Percentiles rank a stretch among this genome's conserved stretches.
Evolutionary conservation across 75 land plant species (phyloP).

Genomic region (Picea glauca): DNA sequence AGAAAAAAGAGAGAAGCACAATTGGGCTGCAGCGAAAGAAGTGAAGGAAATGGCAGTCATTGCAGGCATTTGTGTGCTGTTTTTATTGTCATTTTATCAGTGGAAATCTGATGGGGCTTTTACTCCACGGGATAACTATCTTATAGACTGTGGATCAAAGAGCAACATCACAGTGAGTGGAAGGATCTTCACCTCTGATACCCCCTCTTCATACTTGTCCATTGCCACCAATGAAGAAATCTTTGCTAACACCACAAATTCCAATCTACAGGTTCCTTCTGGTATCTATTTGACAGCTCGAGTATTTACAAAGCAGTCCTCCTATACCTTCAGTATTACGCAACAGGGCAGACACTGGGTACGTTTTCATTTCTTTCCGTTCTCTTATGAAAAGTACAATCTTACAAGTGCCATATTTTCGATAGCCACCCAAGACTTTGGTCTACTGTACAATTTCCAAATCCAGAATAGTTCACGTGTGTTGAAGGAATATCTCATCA

Average conservation of each 20-base stretch:
- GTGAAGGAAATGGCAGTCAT: no score
- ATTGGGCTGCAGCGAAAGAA: no score
- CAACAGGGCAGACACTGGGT: conserved; percentile 55
- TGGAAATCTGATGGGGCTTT: conserved; percentile 21
- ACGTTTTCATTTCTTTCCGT: conserved; percentile 61
- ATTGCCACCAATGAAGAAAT: background rate
- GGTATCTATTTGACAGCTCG: conserved; percentile 33
- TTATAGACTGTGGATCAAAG: conserved; percentile 50
- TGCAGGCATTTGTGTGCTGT: no score
- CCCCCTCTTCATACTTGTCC: conserved; percentile 13
- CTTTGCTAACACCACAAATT: background rate
- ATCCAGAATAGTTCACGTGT: background rate
- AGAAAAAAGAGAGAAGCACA: no score
- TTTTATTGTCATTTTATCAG: no score
- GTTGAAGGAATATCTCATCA: conserved; percentile 52
- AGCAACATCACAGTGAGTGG: conserved; percentile 35
- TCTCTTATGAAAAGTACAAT: conserved; percentile 17
- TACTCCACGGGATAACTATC: conserved; percentile 40
- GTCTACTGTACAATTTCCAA: conserved; percentile 36
- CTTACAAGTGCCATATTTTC: conserved; percentile 29
- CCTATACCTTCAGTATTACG: conserved; percentile 35
- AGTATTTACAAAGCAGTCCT: conserved; percentile 28
- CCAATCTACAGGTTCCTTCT: background rate
- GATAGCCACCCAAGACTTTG: conserved; percentile 38
- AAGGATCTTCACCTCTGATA: conserved; percentile 37